Percentiles rank a stretch among this genome's conserved stretches.
Evolutionary conservation across 176 grass and related monocot species (phyloP).

Genomic region (Lolium rigidum): DNA sequence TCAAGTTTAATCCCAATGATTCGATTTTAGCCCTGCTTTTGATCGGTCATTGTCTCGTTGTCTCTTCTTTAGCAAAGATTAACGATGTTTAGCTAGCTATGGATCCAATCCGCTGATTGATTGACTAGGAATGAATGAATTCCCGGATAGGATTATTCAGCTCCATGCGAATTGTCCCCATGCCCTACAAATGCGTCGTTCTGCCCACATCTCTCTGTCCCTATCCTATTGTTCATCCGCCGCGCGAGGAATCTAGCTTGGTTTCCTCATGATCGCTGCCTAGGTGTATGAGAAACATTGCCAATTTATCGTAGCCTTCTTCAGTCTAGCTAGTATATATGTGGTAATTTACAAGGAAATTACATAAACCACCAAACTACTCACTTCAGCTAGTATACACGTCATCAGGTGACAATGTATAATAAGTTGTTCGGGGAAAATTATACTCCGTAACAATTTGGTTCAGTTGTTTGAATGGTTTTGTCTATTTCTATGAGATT

Average conservation of each 20-base stretch:
- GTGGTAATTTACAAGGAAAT: too few relatives aligned
- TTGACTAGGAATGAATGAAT: slow-evolving; percentile 7
- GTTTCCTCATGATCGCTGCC: too few relatives aligned
- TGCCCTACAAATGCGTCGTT: background rate
- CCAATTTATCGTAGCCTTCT: too few relatives aligned
- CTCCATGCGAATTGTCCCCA: slow-evolving; percentile 18
- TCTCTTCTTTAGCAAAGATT: slow-evolving; percentile 10
- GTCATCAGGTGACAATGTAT: too few relatives aligned
- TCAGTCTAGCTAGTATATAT: too few relatives aligned
- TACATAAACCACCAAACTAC: too few relatives aligned
- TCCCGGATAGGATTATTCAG: slow-evolving; percentile 8
- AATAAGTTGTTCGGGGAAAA: too few relatives aligned
- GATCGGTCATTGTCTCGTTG: slow-evolving; percentile 1
- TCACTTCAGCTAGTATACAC: too few relatives aligned
- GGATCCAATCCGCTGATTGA: slow-evolving; percentile 17
- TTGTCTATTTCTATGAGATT: too few relatives aligned
- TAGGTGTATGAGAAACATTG: too few relatives aligned
- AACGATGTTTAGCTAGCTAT: background rate
- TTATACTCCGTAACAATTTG: too few relatives aligned
- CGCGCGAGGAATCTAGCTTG: slow-evolving; percentile 5
- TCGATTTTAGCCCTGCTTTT: background rate
- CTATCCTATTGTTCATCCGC: background rate
- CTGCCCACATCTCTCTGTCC: background rate
- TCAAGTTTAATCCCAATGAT: background rate
- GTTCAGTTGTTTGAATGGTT: too few relatives aligned